These are phyloP conservation scores for Dendryphion nanum DNA, from an alignment of 2,329 filamentous ascomycete genomes.

Conservation along the genomic window DNA sequence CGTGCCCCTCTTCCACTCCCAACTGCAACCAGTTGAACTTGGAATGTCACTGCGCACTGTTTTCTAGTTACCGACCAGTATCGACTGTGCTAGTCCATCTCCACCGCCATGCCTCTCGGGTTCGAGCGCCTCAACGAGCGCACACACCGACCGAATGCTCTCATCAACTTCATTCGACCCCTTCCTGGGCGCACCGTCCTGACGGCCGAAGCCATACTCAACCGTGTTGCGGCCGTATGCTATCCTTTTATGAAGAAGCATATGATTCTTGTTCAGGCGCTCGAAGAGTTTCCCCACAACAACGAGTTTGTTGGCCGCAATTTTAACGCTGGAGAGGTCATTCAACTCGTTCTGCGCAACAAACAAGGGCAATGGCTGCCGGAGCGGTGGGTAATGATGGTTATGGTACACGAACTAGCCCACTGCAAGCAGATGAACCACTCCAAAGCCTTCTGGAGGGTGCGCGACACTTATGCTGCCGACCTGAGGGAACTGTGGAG, in stretches of 20 bases:
- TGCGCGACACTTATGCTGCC: constrained; percentile 69
- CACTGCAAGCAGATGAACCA: constrained; percentile 95
- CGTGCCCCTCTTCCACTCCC: no score
- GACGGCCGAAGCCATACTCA: constrained; percentile 35
- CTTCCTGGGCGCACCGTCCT: constrained; percentile 56
- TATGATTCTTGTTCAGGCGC: constrained; percentile 48
- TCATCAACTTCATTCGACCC: constrained; percentile 83
- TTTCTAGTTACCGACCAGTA: no score
- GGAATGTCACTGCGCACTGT: no score
- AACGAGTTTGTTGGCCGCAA: constrained; percentile 82
- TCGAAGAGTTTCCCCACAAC: constrained; percentile 82
- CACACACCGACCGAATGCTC: constrained; percentile 70
- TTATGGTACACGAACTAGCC: constrained; percentile 91
- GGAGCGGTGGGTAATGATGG: constrained; percentile 84
- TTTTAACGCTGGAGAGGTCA: constrained; percentile 84
- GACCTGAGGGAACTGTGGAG: constrained; percentile 71
- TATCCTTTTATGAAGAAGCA: constrained; percentile 57
- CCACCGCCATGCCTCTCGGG: constrained; percentile 65
- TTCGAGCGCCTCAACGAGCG: constrained; percentile 77
- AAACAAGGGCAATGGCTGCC: constrained; percentile 68
- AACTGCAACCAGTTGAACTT: no score
- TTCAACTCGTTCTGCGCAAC: constrained; percentile 78
- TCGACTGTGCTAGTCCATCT: no score
- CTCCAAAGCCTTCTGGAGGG: constrained; percentile 74
- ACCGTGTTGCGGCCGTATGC: constrained; percentile 64